These are phyloP conservation scores for Raffaelea deltoideospora DNA, from an alignment of 2,329 filamentous ascomycete species.

Conservation along the genomic window DNA sequence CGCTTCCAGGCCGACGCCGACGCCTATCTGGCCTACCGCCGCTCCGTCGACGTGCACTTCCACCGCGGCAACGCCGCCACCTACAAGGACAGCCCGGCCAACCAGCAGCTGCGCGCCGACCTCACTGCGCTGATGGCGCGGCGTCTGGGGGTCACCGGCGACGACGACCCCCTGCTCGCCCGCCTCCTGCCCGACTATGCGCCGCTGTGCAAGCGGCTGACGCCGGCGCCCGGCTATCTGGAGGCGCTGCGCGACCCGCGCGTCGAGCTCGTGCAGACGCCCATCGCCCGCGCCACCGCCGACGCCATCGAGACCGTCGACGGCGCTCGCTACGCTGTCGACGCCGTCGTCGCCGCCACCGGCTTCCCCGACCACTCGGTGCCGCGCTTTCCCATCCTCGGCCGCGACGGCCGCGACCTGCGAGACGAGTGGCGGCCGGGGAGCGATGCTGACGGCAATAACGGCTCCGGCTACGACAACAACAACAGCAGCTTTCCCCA, in stretches of 20 bases:
- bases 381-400: constrained; percentile 11
- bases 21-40: constrained; percentile 3
- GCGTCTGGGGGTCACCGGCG: constrained; percentile 3
- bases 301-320: constrained; percentile 14
- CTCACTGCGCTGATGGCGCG: constrained; percentile 1
- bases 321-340: constrained; percentile 14
- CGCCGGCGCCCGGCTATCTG: constrained; percentile 14
- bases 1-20: neutral
- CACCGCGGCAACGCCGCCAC: neutral
- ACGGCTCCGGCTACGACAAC: too few relatives aligned
- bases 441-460: too few relatives aligned
- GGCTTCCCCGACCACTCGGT: constrained; percentile 13
- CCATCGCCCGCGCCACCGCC: constrained; percentile 15
- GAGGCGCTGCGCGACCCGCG: constrained; percentile 13
- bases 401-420: constrained; percentile 8
- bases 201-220: constrained; percentile 13
- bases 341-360: constrained; percentile 17
- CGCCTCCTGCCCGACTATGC: constrained; percentile 10
- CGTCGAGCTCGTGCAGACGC: constrained; percentile 16
- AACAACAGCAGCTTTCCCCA: constrained; percentile 2
- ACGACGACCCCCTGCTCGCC: constrained; percentile 1
- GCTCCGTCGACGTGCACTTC: neutral
- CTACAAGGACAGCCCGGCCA: neutral
- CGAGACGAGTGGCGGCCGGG: constrained; percentile 11
- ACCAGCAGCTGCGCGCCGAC: neutral